Base-by-base conservation (phyloP, 352 stramenopile species). In the Pythium myriotylum region DNA sequence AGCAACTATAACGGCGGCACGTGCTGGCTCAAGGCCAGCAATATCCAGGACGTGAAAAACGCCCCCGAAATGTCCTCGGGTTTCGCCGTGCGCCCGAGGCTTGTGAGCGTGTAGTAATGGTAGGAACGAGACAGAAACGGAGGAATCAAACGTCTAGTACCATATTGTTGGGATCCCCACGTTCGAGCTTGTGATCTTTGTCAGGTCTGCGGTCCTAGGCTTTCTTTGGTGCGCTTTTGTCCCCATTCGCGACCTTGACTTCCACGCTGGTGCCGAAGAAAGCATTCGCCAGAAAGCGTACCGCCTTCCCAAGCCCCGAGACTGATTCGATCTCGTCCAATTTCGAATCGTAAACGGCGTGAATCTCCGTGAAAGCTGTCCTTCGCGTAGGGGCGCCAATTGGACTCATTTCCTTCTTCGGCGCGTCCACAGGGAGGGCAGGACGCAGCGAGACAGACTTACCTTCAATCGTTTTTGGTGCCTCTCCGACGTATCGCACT, bases 371-470 rank as follows among this genome's bases (percentile, higher is more conserved):
- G 22, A 56, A 56, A 10, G 29, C 29, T 2, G 49, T 29, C 4
- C 24, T 4, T 26, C 24, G 26, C n/a, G 27, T n/a, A 23, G 3
- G 10, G 27, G 49, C 20, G 19, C 16, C 33, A 17, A 4, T 19
- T 42, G 14, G 6, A n/a, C n/a, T 56, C 37, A 32, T 9, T 33
- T 45, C 19, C 0, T 26, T 16, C 3, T 42, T 10, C 9, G 20
- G 3, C 0, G 20, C n/a, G n/a, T n/a, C 9, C 6, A 10, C 27
- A 29, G 29, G 14, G 8, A 32, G 13, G 6, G 49, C 49, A 5
- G 26, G 49, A 4, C 33, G 27, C 22, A 62, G 32, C n/a, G 29
- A 48, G 7, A 62, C 24, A 6, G 43, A 49, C 1, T 62, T 54
- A 16, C 55, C 55, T 17, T 54, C 35, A 6, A 54, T n/a, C 2